Evolutionary conservation across 345 rosid genomes (phyloP), one percentile per base, ranked within the genome.

Genomic region (Ailanthus altissimus): DNA sequence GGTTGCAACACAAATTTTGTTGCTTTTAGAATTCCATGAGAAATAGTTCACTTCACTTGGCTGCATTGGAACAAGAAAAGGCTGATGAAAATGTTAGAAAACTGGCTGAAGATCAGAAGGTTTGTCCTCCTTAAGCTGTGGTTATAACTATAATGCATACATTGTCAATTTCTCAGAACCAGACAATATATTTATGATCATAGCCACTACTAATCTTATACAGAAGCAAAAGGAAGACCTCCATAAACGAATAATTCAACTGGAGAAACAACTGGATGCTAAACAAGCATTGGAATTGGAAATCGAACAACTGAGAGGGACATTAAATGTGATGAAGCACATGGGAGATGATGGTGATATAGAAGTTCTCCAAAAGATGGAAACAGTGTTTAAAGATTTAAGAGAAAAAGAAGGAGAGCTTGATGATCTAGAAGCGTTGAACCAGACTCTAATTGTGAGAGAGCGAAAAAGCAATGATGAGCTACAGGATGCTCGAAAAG

Each of bases 61-160:
- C 97, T 80, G 67, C 97, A 68, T 21, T 90, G 84, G 95, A 90
- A 86, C 93, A 97, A 82, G 89, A 90, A 71, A 91, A 79, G 84
- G 90, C 93, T 59, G 94, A 91, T 72, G 98, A 85, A 76, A 86
- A 86, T 78, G 93, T 89, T 54, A 73, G 83, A 78, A 92, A 90
- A 82, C 81, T 96, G 84, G 97, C 97, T 64, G 92, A 89, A 84
- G 97, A 91, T 79, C 99, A 96, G 75, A 85, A 96, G 98, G 99
- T 94, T 57, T 51, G 82, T 76, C 74, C 54, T 78, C 79, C 63
- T 69, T 25, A 42, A 25, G 75, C 76, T 71, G 77, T 56, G 64
- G 11, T 63, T 42, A 66, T 53, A 46, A 51, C 42, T 28, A 8
- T 16, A 42, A 54, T 23, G 8, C 75, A 70, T 77, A 47, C 45